phyloP scores from a whole-genome alignment of 306 rosid genomes.

The Begonia loranthoides region DNA sequence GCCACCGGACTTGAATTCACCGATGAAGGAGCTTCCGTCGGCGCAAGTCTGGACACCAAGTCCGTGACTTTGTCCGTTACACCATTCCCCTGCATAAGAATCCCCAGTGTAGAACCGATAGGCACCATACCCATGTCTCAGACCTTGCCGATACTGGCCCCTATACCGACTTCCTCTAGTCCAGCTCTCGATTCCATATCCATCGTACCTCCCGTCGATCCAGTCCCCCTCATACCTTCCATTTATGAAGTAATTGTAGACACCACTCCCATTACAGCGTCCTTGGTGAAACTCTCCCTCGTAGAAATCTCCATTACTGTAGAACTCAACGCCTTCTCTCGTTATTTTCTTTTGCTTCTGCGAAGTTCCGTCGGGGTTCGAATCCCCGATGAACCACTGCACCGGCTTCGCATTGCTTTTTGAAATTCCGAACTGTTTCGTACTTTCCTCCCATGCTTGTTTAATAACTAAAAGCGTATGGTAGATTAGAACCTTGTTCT shows the following conservation, averaged over 20 bases:
- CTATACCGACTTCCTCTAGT: conserved; percentile 74
- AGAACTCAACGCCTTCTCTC: conserved; percentile 85
- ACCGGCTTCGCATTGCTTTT: conserved; percentile 42
- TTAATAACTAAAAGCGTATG: conserved; percentile 26
- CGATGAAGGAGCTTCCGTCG: conserved; percentile 79
- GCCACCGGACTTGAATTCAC: conserved; percentile 79
- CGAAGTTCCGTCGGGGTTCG: conserved; percentile 7
- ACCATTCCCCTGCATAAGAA: conserved; percentile 84
- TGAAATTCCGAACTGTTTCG: conserved; percentile 30
- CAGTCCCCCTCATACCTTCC: conserved; percentile 95
- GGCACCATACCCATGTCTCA: conserved; percentile 81
- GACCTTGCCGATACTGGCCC: conserved; percentile 75
- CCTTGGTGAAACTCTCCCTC: conserved; percentile 94
- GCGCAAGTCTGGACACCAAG: conserved; percentile 85
- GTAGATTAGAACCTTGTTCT: conserved; percentile 48
- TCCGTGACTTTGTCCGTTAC: conserved; percentile 92
- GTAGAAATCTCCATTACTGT: conserved; percentile 92
- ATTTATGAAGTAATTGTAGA: conserved; percentile 70
- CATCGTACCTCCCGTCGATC: conserved; percentile 89
- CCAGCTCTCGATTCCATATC: conserved; percentile 92
- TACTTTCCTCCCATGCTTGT: conserved; percentile 49
- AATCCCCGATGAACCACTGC: conserved; percentile 87
- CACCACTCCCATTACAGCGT: conserved; percentile 80
- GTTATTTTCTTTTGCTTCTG: conserved; percentile 21
- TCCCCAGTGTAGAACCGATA: conserved; percentile 84